These are phyloP conservation scores for Tephrocybe sp. DNA, from an alignment of 768 basidiomycete species.

Conservation along the genomic window DNA sequence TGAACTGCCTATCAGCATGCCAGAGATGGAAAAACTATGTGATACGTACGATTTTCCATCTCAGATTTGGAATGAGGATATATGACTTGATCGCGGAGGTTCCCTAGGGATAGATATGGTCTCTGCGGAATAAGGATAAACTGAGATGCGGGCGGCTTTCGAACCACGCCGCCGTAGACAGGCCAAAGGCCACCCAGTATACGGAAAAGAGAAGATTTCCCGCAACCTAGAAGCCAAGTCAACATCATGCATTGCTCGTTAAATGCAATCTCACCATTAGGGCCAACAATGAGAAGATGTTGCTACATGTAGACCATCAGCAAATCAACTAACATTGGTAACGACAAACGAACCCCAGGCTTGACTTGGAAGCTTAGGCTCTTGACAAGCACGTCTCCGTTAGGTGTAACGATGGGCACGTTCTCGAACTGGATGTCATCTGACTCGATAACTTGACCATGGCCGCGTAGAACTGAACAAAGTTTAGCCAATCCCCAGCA, in stretches of 20 bases:
- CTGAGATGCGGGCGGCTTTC: conserved; percentile 82
- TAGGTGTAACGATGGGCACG: conserved; percentile 95
- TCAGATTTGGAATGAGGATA: conserved; percentile 85
- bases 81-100: conserved; percentile 92
- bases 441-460: conserved; percentile 77
- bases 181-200: conserved; percentile 97
- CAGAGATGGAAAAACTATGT: not conserved
- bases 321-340: not conserved
- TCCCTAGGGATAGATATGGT: conserved; percentile 92
- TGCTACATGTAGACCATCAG: conserved; percentile 44
- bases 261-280: conserved; percentile 62
- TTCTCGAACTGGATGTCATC: conserved; percentile 90
- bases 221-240: conserved; percentile 52
- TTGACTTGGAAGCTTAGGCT: conserved; percentile 87
- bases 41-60: conserved; percentile 69
- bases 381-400: conserved; percentile 87
- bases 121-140: conserved; percentile 96
- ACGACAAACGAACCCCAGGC: conserved; percentile 59
- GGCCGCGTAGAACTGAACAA: conserved; percentile 65
- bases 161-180: conserved; percentile 74
- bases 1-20: not conserved
- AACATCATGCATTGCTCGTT: not conserved
- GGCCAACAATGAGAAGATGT: conserved; percentile 91
- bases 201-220: conserved; percentile 92
- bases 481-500: not conserved